phyloP scores from a whole-genome alignment of 345 rosid genomes.

The Eucalyptus leucophloia region DNA sequence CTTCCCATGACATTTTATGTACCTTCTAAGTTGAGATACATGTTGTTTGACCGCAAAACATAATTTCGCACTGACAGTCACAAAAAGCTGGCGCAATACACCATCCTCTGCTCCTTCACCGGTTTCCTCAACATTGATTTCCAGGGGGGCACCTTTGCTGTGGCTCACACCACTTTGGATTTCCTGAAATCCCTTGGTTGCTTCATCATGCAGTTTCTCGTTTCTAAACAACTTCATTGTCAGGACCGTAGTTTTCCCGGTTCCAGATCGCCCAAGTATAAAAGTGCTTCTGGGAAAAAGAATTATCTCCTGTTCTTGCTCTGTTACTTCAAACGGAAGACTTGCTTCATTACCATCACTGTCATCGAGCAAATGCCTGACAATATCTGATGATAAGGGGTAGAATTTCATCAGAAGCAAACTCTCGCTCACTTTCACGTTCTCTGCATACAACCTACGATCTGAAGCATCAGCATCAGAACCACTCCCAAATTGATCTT shows the following conservation, averaged over 20 bases:
- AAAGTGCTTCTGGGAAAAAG: conserved; percentile 24
- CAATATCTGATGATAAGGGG: conserved; percentile 15
- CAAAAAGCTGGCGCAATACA: conserved; percentile 33
- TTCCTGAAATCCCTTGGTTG: conserved; percentile 1
- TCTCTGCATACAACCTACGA: conserved; percentile 8
- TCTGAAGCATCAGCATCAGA: not conserved
- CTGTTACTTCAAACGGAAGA: conserved; percentile 39
- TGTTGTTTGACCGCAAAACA: conserved; percentile 35
- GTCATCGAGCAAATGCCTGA: conserved; percentile 21
- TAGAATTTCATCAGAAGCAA: conserved; percentile 41
- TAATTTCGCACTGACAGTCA: conserved; percentile 31
- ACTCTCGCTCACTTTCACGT: conserved; percentile 33
- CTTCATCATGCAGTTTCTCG: conserved; percentile 13
- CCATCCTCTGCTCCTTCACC: not conserved
- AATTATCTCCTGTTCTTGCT: conserved; percentile 24
- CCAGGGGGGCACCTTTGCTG: not conserved
- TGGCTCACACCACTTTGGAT: not conserved
- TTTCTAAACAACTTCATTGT: conserved; percentile 29
- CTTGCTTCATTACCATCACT: conserved; percentile 20
- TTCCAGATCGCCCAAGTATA: conserved; percentile 42
- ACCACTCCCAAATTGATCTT: not conserved
- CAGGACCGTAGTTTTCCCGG: conserved; percentile 42
- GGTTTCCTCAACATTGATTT: not conserved
- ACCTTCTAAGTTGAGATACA: conserved; percentile 32
- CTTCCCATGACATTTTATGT: not conserved